These are phyloP conservation scores for Dorcoceras hygrometricum DNA, from an alignment of 257 asterid species.

Conservation along the genomic window DNA sequence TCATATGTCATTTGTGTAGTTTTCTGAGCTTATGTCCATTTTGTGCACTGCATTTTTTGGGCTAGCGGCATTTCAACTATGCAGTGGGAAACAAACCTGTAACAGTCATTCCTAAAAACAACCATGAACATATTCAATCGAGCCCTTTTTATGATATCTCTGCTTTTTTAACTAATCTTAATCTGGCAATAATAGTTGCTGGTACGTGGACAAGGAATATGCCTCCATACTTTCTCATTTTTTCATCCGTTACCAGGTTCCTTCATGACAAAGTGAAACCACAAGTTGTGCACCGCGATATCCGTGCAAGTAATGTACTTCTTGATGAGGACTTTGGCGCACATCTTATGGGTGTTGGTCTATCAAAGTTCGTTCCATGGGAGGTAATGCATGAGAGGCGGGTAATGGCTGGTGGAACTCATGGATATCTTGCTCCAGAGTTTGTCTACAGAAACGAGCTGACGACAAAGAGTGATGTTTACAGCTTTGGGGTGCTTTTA, in stretches of 20 bases:
- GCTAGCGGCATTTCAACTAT: neutral
- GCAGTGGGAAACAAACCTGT: neutral
- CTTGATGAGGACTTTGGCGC: conserved; percentile 94
- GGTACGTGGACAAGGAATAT: neutral
- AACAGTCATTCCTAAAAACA: neutral
- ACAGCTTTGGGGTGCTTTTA: conserved; percentile 94
- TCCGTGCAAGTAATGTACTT: conserved; percentile 90
- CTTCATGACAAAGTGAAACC: conserved; percentile 99
- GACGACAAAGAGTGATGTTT: conserved; percentile 96
- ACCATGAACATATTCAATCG: neutral
- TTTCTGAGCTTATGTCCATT: neutral
- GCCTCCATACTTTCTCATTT: conserved; percentile 6
- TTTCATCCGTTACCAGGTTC: conserved; percentile 47
- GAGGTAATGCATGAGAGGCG: conserved; percentile 97
- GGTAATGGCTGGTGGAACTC: conserved; percentile 98
- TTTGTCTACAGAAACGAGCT: conserved; percentile 92
- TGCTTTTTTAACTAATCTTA: neutral
- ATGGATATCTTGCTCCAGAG: conserved; percentile 98
- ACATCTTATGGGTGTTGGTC: conserved; percentile 96
- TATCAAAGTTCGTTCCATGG: conserved; percentile 92
- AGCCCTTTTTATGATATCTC: neutral
- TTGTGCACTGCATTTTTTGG: neutral
- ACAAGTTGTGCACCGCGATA: conserved; percentile 93
- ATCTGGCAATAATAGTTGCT: neutral
- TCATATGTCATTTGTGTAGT: neutral